phyloP scores from a whole-genome alignment of 2,329 filamentous ascomycete species.

The Chaetomium strumarium region DNA sequence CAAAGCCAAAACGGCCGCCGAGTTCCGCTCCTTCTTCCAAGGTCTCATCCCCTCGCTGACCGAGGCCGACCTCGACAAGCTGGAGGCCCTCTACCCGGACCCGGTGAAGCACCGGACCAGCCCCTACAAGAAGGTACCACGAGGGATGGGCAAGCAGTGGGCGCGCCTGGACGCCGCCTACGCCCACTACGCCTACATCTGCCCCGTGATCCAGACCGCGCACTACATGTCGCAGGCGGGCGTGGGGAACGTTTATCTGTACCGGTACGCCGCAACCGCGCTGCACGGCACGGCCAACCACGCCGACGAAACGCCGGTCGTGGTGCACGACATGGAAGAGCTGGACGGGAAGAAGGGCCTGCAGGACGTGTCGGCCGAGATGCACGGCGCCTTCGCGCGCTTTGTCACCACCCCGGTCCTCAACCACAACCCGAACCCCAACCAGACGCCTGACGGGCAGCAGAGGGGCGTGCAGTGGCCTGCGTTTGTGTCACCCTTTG shows the following conservation, averaged over 20 bases:
- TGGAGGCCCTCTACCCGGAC: slow-evolving; percentile 59
- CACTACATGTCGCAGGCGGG: slow-evolving; percentile 33
- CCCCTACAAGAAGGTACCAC: slow-evolving; percentile 30
- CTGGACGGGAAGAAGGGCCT: slow-evolving; percentile 34
- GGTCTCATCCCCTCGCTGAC: slow-evolving; percentile 54
- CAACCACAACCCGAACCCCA: slow-evolving; percentile 13
- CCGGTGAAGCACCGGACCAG: slow-evolving; percentile 33
- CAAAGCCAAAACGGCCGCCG: slow-evolving; percentile 38
- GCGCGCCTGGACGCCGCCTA: slow-evolving; percentile 55
- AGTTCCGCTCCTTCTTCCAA: slow-evolving; percentile 57
- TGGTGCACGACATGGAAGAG: slow-evolving; percentile 37
- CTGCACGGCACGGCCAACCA: slow-evolving; percentile 39
- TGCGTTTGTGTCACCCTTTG: slow-evolving; percentile 38
- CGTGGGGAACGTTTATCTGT: slow-evolving; percentile 42
- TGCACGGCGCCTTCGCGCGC: slow-evolving; percentile 40
- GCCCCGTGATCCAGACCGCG: slow-evolving; percentile 56
- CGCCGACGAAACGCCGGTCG: slow-evolving; percentile 40
- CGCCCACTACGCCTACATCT: slow-evolving; percentile 59
- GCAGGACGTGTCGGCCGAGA: slow-evolving; percentile 32
- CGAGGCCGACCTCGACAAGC: slow-evolving; percentile 43
- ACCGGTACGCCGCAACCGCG: slow-evolving; percentile 52
- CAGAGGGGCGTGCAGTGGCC: slow-evolving; percentile 34
- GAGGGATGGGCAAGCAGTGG: slow-evolving; percentile 48
- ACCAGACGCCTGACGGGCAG: background rate
- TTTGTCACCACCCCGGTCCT: slow-evolving; percentile 26